Base-by-base conservation (phyloP, 208 protist species). In the Herpetomonas muscarum region DNA sequence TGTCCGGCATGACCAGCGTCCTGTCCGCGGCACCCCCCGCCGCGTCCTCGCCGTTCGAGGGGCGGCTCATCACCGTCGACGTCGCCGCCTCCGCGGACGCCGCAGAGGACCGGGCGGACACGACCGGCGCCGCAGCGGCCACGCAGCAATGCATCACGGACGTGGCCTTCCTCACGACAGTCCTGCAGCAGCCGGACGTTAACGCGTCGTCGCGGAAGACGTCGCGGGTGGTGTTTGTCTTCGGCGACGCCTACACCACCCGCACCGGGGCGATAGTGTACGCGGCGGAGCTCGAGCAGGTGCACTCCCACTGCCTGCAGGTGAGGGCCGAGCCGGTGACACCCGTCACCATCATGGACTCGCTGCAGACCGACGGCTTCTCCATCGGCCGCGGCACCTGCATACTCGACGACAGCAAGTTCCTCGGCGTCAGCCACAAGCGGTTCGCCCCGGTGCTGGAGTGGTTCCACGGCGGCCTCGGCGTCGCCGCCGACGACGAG, bases 231-330 rank as follows among this genome's bases (percentile, higher is more conserved):
- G 26, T 70, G 24, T 90, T 90, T 62, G n/a, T 90, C 36, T 90
- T 90, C 49, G 83, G 83, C 15, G 79, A 90, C 39, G 74, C 74
- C 39, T 81, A 78, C 60, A 83, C 83, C 5, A 81, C 79, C 7
- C 79, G 74, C n/a, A 90, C 79, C 12, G 66, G 48, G 21, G 45
- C 69, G 26, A 62, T 42, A 15, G 61, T 76, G 17, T 41, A 26
- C 22, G 3, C 10, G n/a, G 15, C 39, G 12, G 53, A 19, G 34
- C 3, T 29, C 26, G 15, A n/a, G 2, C 39, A 28, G 22, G 15
- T 5, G 17, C 13, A 45, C 6, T 7, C 13, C 51, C 15, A 51
- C 21, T 39, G 9, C 49, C 10, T 17, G 13, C 24, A 24, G 24
- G 46, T 55, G 10, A 73, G 53, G 26, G 54, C 53, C 12, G 44